phyloP scores from a whole-genome alignment of 139 green algal genomes.

The Chlamydomonas asymmetrica region DNA sequence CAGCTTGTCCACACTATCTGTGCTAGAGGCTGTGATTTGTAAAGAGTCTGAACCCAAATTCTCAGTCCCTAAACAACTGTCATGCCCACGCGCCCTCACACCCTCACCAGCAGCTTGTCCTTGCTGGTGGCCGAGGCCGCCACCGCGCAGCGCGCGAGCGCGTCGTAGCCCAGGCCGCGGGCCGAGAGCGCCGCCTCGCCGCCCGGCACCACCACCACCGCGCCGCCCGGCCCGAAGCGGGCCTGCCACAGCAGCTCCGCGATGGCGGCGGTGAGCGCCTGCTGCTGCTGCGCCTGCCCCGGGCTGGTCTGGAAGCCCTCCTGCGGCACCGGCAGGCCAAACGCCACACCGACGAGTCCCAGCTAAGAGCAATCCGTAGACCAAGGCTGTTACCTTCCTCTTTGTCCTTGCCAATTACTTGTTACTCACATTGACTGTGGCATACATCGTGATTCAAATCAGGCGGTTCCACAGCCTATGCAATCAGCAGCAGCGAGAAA shows the following conservation, averaged over 20 bases:
- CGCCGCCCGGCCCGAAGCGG: conserved; percentile 14
- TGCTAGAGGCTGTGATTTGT: too few species aligned
- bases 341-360: too few species aligned
- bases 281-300: conserved; percentile 14
- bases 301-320: conserved; percentile 28
- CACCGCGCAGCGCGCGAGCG: conserved; percentile 16
- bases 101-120: conserved; percentile 27
- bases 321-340: too few species aligned
- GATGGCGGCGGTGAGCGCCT: conserved; percentile 15
- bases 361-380: background rate
- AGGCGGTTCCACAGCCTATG: too few species aligned
- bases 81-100: too few species aligned
- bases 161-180: conserved; percentile 17
- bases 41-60: too few species aligned
- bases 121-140: conserved; percentile 8
- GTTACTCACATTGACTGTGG: too few species aligned
- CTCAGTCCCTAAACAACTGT: too few species aligned
- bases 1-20: too few species aligned
- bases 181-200: conserved; percentile 5
- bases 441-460: too few species aligned
- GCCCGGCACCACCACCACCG: conserved; percentile 4
- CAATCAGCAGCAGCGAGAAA: background rate
- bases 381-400: background rate
- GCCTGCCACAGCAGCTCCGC: conserved; percentile 26
- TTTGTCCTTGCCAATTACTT: too few species aligned